phyloP scores from a whole-genome alignment of 2,329 filamentous ascomycete species.

The Sordariomycetes sp. region DNA sequence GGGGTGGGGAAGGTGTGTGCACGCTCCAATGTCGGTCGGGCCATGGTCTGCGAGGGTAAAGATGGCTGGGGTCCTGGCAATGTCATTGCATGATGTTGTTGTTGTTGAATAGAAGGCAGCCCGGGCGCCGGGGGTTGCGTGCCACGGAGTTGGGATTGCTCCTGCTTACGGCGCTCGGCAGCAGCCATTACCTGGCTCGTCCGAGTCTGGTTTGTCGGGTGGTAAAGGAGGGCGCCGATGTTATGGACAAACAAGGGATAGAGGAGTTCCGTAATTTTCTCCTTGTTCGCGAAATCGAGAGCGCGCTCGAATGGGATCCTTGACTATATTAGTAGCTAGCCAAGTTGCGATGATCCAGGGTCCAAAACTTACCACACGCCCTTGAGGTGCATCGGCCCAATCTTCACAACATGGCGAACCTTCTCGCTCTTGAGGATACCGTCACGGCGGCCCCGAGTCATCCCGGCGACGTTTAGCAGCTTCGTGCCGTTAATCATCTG shows the following conservation, averaged over 20 bases:
- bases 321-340: conserved; percentile 5
- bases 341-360: background rate
- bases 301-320: conserved; percentile 98
- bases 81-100: conserved; percentile 44
- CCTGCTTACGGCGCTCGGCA: conserved; percentile 62
- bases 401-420: conserved; percentile 92
- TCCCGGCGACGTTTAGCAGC: conserved; percentile 89
- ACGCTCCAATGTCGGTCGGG: conserved; percentile 66
- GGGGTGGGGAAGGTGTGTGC: conserved; percentile 91
- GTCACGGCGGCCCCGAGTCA: conserved; percentile 90
- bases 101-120: conserved; percentile 56
- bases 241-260: conserved; percentile 98
- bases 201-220: conserved; percentile 75
- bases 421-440: conserved; percentile 98
- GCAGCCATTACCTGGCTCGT: conserved; percentile 82
- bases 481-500: conserved; percentile 99
- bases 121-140: conserved; percentile 36
- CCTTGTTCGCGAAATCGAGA: conserved; percentile 98
- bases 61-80: conserved; percentile 43
- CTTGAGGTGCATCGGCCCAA: conserved; percentile 97
- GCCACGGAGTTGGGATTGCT: conserved; percentile 51
- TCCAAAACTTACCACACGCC: conserved; percentile 68
- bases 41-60: conserved; percentile 55
- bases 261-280: conserved; percentile 91
- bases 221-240: conserved; percentile 85